Evolutionary conservation across 2,329 filamentous ascomycete species (phyloP), one percentile per base, ranked within the genome.

Genomic region (Fusarium tjaetaba): DNA sequence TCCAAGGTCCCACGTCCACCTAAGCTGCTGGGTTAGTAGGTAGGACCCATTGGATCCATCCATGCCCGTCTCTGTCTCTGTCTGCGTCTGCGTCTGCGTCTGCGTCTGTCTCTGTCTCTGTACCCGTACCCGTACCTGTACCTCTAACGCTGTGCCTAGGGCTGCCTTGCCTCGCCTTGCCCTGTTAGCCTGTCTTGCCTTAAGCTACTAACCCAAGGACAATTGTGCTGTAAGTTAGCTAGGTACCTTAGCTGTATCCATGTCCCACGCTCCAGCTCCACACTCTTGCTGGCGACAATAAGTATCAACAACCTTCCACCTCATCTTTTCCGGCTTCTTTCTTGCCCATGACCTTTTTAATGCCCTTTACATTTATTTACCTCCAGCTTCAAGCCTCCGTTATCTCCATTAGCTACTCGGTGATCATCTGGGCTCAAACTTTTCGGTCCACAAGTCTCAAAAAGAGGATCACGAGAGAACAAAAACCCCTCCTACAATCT

Each of bases 261-360:
- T 74, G 70, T 65, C 65, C 74, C 70, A 59, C 71, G 70, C 70
- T 75, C 73, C 68, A 75, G 73, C 74, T 70, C 75, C 70, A 76
- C 76, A 70, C 76, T 78, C 69, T 67, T 74, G 73, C 76, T 71
- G 71, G 72, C 76, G 77, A 69, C 59, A 75, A 78, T 78, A 78
- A 78, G 76, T 78, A 78, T 77, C 76, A 76, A 78, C 76, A 73
- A 70, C 74, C 74, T 70, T 78, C 76, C 76, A 76, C 76, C 74
- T 76, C 76, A 70, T 71, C 74, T 65, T 69, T 61, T 59, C 69
- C 61, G 70, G 68, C 72, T 70, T 72, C 60, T 69, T 67, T 62
- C 68, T 77, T 64, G 67, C 49, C 71, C 62, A 65, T 70, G 75
- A 68, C 62, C 61, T 62, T 64, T 71, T 75, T 63, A 65, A 52